phyloP scores from a whole-genome alignment of 1,284 basidiomycete species.

The Papiliotrema flavescens region DNA sequence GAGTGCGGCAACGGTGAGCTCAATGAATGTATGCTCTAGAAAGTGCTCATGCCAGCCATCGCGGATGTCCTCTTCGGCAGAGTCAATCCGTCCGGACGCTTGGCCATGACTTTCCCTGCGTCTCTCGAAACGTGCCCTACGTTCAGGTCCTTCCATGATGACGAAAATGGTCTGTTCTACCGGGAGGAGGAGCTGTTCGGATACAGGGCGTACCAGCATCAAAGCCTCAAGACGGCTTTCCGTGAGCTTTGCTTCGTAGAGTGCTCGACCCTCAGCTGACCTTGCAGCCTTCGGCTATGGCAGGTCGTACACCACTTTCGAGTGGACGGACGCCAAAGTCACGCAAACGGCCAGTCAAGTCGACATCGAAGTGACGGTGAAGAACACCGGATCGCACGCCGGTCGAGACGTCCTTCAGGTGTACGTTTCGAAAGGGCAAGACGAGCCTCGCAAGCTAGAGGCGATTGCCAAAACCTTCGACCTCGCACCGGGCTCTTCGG shows the following conservation, averaged over 20 bases:
- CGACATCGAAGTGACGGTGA: neutral
- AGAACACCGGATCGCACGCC: neutral
- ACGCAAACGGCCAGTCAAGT: neutral
- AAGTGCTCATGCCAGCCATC: neutral
- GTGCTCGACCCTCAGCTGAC: neutral
- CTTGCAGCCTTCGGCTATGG: neutral
- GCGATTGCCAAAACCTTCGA: neutral
- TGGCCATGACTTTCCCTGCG: conserved; percentile 53
- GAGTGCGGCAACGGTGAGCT: conserved; percentile 1
- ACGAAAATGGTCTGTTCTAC: neutral
- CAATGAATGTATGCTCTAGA: neutral
- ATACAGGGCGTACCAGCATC: neutral
- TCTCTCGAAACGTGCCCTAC: neutral
- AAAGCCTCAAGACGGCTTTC: neutral
- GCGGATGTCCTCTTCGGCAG: conserved; percentile 56
- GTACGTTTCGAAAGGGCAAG: neutral
- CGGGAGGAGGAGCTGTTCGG: neutral
- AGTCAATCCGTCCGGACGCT: conserved; percentile 54
- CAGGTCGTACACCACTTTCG: neutral
- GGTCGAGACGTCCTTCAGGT: neutral
- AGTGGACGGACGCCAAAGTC: neutral
- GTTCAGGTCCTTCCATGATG: neutral
- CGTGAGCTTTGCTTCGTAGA: neutral
- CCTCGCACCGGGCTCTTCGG: neutral
- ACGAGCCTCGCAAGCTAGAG: neutral